Base-by-base conservation (phyloP, 2,329 filamentous ascomycete genomes). In the Mycosphaerelloides madeirae region DNA sequence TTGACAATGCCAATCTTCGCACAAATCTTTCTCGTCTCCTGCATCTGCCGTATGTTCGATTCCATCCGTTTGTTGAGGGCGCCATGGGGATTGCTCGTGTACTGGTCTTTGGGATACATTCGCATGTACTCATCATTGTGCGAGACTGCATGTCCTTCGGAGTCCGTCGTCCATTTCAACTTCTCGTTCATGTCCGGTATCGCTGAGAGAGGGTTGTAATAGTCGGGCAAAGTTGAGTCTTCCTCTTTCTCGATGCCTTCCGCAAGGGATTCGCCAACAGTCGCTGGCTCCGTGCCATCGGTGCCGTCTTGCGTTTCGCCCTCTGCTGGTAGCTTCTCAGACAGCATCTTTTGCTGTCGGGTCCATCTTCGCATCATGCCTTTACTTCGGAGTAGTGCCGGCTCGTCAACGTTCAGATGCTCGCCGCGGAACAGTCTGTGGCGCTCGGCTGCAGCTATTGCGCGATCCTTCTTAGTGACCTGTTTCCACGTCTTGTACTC, bases 401-500 rank as follows among this genome's bases (percentile, higher is more conserved):
- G 88, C 50, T 94, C 88, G 22, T 98, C 93, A 1, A 78, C 67
- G 61, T 96, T 95, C 38, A 98, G 74, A 59, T 83, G 87, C 58
- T 89, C 84, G 39, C 84, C 85, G 49, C 84, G 85, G 69, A 98
- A 95, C 12, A 98, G 78, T 31, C 85, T 80, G 65, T 89, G 83
- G 25, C 93, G 80, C 63, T 95, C 87, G 52, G 90, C 88, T 47
- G 93, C 85, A 41, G 91, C 81, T 18, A 85, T 72, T 3, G 93
- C 93, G 50, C 93, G 83, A 60, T 95, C 90, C 64, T 93, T 96
- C 69, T 97, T 97, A 2, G 93, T 98, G 31, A 95, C 88, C 67
- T 97, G 91, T 70, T 97, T 98, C 93, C 94, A 98, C 29, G 93
- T 86, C 65, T 94, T 95, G 70, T 93, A 95, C 62, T 96, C 91